Conservation (phyloP, 2,329 filamentous ascomycete species). For the Botrytis fragariae region DNA sequence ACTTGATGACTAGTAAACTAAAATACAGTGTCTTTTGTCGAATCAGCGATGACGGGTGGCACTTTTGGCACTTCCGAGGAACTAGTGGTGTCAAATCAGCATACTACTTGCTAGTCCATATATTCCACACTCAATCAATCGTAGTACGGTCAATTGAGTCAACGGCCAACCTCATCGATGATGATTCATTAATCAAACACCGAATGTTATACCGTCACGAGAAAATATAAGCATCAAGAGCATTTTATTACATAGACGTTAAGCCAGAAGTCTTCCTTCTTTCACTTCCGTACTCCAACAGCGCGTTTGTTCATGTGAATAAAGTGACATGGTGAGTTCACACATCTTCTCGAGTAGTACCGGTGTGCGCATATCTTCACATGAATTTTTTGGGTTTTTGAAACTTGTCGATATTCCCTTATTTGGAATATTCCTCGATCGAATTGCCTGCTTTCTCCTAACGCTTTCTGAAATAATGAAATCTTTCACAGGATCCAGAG, state of each 20-base stretch:
- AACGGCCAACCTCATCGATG: too few species aligned
- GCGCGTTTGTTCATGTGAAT: not conserved
- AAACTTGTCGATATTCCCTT: not conserved
- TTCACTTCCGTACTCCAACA: not conserved
- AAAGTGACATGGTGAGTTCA: not conserved
- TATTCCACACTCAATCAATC: not conserved
- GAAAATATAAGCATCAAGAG: not conserved
- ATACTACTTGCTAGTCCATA: not conserved
- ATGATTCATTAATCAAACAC: not conserved
- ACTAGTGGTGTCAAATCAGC: not conserved
- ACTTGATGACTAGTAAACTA: not conserved
- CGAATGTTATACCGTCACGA: not conserved
- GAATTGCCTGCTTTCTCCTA: not conserved
- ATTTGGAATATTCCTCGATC: not conserved
- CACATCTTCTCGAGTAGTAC: not conserved
- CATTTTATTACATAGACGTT: not conserved
- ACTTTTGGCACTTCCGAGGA: not conserved
- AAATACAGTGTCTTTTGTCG: not conserved
- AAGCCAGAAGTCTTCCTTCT: not conserved
- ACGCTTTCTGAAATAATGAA: not conserved
- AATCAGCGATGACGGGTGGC: not conserved
- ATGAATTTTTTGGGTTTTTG: not conserved
- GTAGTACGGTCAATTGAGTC: not conserved
- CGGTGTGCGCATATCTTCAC: not conserved
- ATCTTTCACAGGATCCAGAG: not conserved